Evolutionary conservation across 1,284 basidiomycete species (phyloP), one percentile per base, ranked within the genome.

Genomic region (Ustilago nuda): DNA sequence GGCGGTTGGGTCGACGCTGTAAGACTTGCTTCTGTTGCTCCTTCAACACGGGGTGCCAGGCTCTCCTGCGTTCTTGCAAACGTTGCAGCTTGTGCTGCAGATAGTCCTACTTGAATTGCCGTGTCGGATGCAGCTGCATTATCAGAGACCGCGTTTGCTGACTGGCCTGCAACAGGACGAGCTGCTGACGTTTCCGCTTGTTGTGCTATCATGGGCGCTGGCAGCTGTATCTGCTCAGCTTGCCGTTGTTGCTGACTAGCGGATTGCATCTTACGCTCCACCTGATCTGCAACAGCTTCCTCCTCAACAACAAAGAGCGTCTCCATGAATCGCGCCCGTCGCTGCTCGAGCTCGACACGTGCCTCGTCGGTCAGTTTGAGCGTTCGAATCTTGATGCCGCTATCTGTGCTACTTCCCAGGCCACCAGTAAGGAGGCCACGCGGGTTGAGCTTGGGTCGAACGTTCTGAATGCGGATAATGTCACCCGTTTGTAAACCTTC

Each of bases 381-480:
- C 9, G 63, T 75, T 36, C 66, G 62, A 35, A 82, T 76, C 57
- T 76, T 72, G 73, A 76, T 58, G 56, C 75, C 68, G 48, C 45
- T 66, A 60, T 81, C 79, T 12, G 55, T 56, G 51, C 61, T 66
- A 36, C 70, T 75, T 23, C 81, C 79, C 7, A 82, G 66, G 4
- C 74, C 74, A 23, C 81, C 81, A 1, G 66, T 72, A 35, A 82
- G 79, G 2, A 78, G 52, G 2, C 77, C 77, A 12, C 63, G 57
- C 8, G 70, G 66, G 17, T 79, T 76, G 56, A 66, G 66, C 23
- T 77, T 77, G 27, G 78, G 68, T 0, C 77, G 67, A 8, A 82
- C 71, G 48, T 81, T 81, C 45, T 77, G 66, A 19, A 82, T 76
- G 46, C 77, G 72, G 33, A 82, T 75, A 35, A 82, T 66, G 19